Evolutionary conservation across 129 eudicot genomes (phyloP), one percentile per base, ranked within the genome.

Genomic region (Tanacetum coccineum): DNA sequence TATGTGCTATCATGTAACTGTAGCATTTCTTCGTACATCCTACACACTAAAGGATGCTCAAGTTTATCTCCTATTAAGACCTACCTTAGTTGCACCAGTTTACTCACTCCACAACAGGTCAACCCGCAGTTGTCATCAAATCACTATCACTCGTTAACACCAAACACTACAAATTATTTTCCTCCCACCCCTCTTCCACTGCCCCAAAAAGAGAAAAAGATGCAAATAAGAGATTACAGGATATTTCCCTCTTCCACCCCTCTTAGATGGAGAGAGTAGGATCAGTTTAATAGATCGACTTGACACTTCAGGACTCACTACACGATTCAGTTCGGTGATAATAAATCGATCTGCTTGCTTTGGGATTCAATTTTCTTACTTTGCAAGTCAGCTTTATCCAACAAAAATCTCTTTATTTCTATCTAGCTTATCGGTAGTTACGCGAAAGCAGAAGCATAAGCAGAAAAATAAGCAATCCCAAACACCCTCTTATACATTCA

Each of bases 171-270:
- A 6, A 12, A 57, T 8, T 25, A 57, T 25, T 57, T 10, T 3
- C 36, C 13, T 12, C 17, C 8, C 40, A 57, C 0, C 9, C 40
- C 15, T 4, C 62, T 7, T 12, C 63, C 6, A 22, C 63, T 10
- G 18, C 63, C 17, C 63, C 63, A 25, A 58, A 25, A 26, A n/a
- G 63, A 6, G 63, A 58, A 26, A 58, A 58, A 58, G 63, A 58
- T 58, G 39, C 63, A 25, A 13, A 1, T 3, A 58, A 58, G 14
- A 14, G 63, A 58, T 58, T 26, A 58, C 63, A 0, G 44, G 63
- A n/a, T n/a, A n/a, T n/a, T n/a, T n/a, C n/a, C n/a, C n/a, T n/a
- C n/a, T n/a, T n/a, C n/a, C n/a, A n/a, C n/a, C n/a, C n/a, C 63
- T 58, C 5, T 58, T 58, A 58, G 40, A 19, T 5, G 63, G 63